Base-by-base conservation (phyloP, 352 stramenopile species). In the Phytophthora pseudosyringae region DNA sequence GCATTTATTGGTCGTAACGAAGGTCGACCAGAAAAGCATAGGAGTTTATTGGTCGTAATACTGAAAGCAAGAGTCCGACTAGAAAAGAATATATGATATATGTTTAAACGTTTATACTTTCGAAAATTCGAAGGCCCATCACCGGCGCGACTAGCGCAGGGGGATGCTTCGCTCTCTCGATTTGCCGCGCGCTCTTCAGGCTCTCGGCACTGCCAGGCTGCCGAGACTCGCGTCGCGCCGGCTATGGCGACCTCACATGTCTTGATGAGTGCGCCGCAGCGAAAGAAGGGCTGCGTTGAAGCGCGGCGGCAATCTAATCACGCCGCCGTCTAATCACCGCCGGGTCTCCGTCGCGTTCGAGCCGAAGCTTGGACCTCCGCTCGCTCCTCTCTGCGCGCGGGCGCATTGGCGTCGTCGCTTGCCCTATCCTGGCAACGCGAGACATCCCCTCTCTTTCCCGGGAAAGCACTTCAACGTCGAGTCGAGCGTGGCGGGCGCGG, bases 221-320 rank as follows among this genome's bases (percentile, higher is more conserved):
- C 21, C 21, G 21, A 21, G 21, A 21, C 21, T 21, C 21, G 21
- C 1, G 1, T 2, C 21, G 21, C 21, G 21, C 56, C 47, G 62
- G 55, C 62, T 69, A 48, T 70, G 40, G 16, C 25, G 16, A 18
- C 38, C 59, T 41, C 55, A 68, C 58, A 70, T 67, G 53, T 71
- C 65, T 69, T 73, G 64, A 71, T 68, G 67, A 75, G 62, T 75
- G 67, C 50, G 59, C 21, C 32, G n/a, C 10, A 15, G 35, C 28
- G 25, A 70, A 35, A 67, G 46, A 69, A 63, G 57, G 48, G 43
- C 32, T 40, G 29, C 26, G 52, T 63, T 74, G 65, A 69, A 66
- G 47, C 26, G 44, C 1, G 32, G 18, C 31, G 12, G 57, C 48
- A 51, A 59, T 48, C 36, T 39, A 62, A 69, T 57, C 54, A 65